Conservation (phyloP, 768 basidiomycete species). For the Pholiota molesta region DNA sequence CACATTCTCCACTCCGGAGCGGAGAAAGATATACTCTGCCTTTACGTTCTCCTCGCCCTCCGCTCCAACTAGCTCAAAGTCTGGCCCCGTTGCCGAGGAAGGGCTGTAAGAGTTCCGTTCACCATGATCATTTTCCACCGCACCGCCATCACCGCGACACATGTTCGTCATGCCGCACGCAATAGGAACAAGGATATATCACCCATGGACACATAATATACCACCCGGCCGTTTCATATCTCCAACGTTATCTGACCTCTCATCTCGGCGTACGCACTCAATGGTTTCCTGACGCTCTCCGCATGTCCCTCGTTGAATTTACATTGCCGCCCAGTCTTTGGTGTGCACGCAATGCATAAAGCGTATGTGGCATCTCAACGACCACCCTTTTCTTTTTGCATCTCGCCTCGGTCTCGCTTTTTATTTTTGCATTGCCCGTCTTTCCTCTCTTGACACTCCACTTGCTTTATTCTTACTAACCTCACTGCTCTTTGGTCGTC, state of each 20-base stretch:
- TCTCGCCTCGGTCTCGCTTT: not conserved
- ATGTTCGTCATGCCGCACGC: slow-evolving; percentile 14
- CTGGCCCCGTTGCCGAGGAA: slow-evolving; percentile 5
- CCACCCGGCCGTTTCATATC: slow-evolving; percentile 9
- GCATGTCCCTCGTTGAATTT: not conserved
- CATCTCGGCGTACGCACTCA: not conserved
- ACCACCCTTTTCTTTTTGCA: not conserved
- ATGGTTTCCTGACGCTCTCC: not conserved
- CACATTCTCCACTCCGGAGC: slow-evolving; percentile 74
- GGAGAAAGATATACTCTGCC: slow-evolving; percentile 69
- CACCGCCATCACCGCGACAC: slow-evolving; percentile 17
- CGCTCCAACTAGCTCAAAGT: slow-evolving; percentile 38
- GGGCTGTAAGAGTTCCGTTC: slow-evolving; percentile 3
- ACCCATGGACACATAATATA: slow-evolving; percentile 6
- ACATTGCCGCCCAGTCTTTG: not conserved
- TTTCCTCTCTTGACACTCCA: not conserved
- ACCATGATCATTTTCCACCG: not conserved
- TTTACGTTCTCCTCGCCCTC: slow-evolving; percentile 83
- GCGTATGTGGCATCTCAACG: not conserved
- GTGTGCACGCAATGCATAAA: not conserved
- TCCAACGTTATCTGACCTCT: not conserved
- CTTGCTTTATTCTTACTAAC: not conserved
- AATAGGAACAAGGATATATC: slow-evolving; percentile 3
- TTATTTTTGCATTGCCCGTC: not conserved
- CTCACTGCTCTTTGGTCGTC: not conserved